Evolutionary conservation across 164 flowering plant genomes (phyloP).

Genomic region (Piper betle): DNA sequence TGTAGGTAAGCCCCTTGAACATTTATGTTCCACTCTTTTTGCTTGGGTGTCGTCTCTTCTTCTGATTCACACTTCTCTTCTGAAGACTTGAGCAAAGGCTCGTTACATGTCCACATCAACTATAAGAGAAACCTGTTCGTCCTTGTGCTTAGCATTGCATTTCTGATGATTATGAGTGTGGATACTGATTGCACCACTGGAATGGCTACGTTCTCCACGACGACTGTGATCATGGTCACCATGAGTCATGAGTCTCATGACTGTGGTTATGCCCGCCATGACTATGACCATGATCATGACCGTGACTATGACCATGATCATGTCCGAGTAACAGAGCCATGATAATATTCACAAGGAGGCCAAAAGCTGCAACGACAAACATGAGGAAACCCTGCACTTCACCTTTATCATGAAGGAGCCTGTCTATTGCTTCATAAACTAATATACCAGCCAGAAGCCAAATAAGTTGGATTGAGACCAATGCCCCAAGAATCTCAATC

Average conservation of each 20-base stretch:
- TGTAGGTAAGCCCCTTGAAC: conserved; percentile 90
- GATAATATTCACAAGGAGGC: conserved; percentile 57
- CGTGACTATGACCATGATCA: conserved; percentile 38
- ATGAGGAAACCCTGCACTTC: conserved; percentile 72
- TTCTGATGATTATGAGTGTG: conserved; percentile 20
- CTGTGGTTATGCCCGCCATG: conserved; percentile 22
- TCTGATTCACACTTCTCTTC: conserved; percentile 3
- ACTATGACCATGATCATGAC: conserved; percentile 12
- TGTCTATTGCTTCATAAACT: conserved; percentile 70
- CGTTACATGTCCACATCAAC: conserved; percentile 15
- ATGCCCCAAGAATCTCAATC: conserved; percentile 79
- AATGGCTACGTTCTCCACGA: conserved; percentile 9
- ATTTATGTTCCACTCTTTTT: conserved; percentile 55
- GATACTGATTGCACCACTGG: conserved; percentile 2
- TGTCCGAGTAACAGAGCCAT: conserved; percentile 78
- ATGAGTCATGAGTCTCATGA: conserved; percentile 12
- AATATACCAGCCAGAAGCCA: conserved; percentile 67
- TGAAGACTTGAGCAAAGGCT: conserved; percentile 28
- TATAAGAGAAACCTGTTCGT: conserved; percentile 9
- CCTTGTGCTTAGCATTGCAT: conserved; percentile 5
- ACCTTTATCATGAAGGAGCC: conserved; percentile 45
- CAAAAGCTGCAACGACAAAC: conserved; percentile 75
- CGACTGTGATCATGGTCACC: conserved; percentile 4
- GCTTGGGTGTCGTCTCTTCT: conserved; percentile 12
- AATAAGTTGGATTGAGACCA: conserved; percentile 81